Evolutionary conservation across 768 basidiomycete genomes (phyloP), one percentile per base, ranked within the genome.

Genomic region (Omphalotus guepiniiformis): DNA sequence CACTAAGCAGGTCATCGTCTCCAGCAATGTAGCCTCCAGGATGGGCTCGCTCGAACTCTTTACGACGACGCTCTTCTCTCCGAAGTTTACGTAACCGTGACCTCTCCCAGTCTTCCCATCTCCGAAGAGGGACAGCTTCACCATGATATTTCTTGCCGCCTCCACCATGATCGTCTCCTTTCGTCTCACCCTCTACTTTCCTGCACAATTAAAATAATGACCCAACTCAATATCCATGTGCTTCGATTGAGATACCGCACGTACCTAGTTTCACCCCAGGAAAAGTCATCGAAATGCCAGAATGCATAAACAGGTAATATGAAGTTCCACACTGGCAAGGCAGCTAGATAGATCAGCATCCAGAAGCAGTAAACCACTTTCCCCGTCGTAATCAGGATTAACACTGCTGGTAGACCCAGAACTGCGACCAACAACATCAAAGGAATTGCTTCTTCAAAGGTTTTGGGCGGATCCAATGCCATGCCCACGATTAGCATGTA

Each of bases 71-170:
- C 56, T 93, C 90, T 58, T 96, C 94, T 2, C 96, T 83, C 51
- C 80, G 82, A 26, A 95, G 53, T 68, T 97, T 98, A 42, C 95
- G 85, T 39, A 98, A 73, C 36, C 96, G 78, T 21, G 93, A 95
- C 19, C 93, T 82, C 61, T 99, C 96, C 96, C 95, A 99, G 57
- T 99, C 95, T 67, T 98, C 96, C 96, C 96, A 99, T 41, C 95
- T 79, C n/a, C 95, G 82, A 61, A 98, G 69, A 0, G 96, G 93
- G n/a, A 98, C 80, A 0, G 78, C 80, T 35, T 74, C 65, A 4
- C 77, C 80, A 43, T 72, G 73, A 38, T 71, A 62, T 5, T 68
- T 66, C 21, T 74, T 75, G 15, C 75, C 77, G 12, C 80, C 84
- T 12, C 74, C 78, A 16, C 81, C 89, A 57, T 97, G 94, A 2